A percentile compares a stretch with the other conserved stretches of the same genome.
Conservation (phyloP, 2,329 filamentous ascomycete genomes). For the Aspergillus sclerotialis region DNA sequence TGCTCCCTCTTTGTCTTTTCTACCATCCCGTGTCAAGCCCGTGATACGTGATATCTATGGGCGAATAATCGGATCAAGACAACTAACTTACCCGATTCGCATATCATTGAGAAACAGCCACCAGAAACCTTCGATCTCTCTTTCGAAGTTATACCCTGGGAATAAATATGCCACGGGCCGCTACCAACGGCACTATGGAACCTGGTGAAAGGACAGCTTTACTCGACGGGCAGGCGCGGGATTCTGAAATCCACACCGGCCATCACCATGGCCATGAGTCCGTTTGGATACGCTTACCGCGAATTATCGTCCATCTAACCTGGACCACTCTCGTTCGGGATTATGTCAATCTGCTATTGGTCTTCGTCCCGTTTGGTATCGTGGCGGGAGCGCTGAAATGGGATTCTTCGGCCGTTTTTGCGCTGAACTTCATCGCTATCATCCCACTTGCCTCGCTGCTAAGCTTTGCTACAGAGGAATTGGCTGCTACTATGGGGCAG, state of each 20-base stretch:
- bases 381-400: slow-evolving; percentile 53
- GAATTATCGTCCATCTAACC: slow-evolving; percentile 31
- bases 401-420: slow-evolving; percentile 53
- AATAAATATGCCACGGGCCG: too few species aligned
- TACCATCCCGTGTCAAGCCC: too few species aligned
- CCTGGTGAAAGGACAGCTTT: slow-evolving; percentile 20
- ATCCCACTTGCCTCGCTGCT: slow-evolving; percentile 55
- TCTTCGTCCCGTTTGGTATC: slow-evolving; percentile 61
- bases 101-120: too few species aligned
- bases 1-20: too few species aligned
- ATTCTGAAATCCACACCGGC: slow-evolving; percentile 6
- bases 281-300: slow-evolving; percentile 34
- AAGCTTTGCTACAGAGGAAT: slow-evolving; percentile 59
- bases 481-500: slow-evolving; percentile 54
- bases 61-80: too few species aligned
- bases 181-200: slow-evolving; percentile 26
- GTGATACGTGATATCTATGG: too few species aligned
- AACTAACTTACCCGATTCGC: too few species aligned
- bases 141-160: slow-evolving; percentile 26
- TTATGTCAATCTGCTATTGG: slow-evolving; percentile 54
- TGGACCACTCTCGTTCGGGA: slow-evolving; percentile 41
- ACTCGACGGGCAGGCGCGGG: not conserved
- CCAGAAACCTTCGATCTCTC: slow-evolving; percentile 19
- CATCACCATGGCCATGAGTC: slow-evolving; percentile 30
- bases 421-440: slow-evolving; percentile 59